Percentiles rank a stretch among this genome's conserved stretches.
Conservation (phyloP, 2,329 filamentous ascomycete genomes). For the Stagonosporopsis rhizophila region DNA sequence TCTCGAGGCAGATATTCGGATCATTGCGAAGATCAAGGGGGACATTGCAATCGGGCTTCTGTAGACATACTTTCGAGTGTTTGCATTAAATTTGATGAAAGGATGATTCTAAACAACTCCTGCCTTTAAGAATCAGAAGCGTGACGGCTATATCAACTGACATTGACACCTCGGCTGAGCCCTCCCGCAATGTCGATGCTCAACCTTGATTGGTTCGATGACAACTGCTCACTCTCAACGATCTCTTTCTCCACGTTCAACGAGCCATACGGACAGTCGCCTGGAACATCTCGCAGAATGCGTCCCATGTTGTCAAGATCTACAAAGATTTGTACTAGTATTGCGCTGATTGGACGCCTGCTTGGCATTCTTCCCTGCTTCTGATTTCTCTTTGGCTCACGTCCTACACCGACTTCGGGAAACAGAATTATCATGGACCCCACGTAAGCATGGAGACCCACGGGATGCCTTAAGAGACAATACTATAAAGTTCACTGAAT, state of each 20-base stretch:
- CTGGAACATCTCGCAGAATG: background rate
- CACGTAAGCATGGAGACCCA: background rate
- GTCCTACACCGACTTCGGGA: background rate
- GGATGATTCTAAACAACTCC: too few species aligned
- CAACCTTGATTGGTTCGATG: too few species aligned
- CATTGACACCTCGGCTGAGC: too few species aligned
- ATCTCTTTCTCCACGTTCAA: too few species aligned
- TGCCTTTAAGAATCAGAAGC: too few species aligned
- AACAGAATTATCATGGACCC: background rate
- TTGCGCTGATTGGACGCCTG: background rate
- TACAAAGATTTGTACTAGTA: background rate
- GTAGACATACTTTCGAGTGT: background rate
- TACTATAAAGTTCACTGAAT: background rate
- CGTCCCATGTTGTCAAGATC: background rate
- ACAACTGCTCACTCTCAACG: too few species aligned
- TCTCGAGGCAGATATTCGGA: constrained; percentile 31
- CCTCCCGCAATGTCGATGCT: too few species aligned
- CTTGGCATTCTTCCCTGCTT: background rate
- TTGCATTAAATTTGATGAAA: background rate
- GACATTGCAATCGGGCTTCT: constrained; percentile 34
- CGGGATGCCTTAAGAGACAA: background rate
- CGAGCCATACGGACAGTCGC: too few species aligned
- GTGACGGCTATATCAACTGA: too few species aligned
- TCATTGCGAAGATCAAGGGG: constrained; percentile 30
- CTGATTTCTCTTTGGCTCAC: background rate